These are phyloP conservation scores for Amphichorda felina DNA, from an alignment of 2,329 filamentous ascomycete species.

Conservation along the genomic window DNA sequence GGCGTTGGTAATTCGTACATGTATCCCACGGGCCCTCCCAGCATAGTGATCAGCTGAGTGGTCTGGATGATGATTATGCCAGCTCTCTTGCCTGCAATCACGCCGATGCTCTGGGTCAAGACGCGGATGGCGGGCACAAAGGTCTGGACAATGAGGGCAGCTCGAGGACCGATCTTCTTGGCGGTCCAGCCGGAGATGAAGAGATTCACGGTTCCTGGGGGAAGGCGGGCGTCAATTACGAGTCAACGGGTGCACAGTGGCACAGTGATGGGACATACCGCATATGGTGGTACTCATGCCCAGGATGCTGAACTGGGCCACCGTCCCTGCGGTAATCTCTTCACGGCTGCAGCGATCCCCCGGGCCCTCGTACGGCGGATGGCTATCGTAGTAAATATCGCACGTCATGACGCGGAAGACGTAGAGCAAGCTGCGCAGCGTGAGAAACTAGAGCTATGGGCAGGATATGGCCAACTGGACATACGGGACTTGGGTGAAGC, in stretches of 20 bases:
- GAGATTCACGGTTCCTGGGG: constrained; percentile 41
- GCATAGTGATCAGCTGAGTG: constrained; percentile 54
- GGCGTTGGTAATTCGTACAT: constrained; percentile 35
- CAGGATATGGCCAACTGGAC: constrained; percentile 8
- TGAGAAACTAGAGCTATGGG: constrained; percentile 4
- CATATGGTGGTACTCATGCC: constrained; percentile 57
- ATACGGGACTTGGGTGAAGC: constrained; percentile 36
- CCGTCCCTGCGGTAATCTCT: constrained; percentile 53
- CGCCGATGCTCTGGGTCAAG: constrained; percentile 51
- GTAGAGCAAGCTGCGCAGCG: constrained; percentile 34
- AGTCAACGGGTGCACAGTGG: neutral
- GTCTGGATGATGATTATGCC: constrained; percentile 60
- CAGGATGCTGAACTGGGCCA: constrained; percentile 50
- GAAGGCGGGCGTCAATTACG: neutral
- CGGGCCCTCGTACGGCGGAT: constrained; percentile 34
- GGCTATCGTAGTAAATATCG: constrained; percentile 52
- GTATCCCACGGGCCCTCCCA: constrained; percentile 59
- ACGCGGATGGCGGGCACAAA: constrained; percentile 54
- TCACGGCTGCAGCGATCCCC: constrained; percentile 46
- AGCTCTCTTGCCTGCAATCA: constrained; percentile 43
- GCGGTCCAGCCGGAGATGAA: constrained; percentile 57
- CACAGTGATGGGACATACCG: constrained; percentile 21
- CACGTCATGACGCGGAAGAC: constrained; percentile 64
- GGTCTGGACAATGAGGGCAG: constrained; percentile 50
- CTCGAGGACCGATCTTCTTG: constrained; percentile 52